Conservation (phyloP, 2,329 filamentous ascomycete genomes). For the Colletotrichum lini region DNA sequence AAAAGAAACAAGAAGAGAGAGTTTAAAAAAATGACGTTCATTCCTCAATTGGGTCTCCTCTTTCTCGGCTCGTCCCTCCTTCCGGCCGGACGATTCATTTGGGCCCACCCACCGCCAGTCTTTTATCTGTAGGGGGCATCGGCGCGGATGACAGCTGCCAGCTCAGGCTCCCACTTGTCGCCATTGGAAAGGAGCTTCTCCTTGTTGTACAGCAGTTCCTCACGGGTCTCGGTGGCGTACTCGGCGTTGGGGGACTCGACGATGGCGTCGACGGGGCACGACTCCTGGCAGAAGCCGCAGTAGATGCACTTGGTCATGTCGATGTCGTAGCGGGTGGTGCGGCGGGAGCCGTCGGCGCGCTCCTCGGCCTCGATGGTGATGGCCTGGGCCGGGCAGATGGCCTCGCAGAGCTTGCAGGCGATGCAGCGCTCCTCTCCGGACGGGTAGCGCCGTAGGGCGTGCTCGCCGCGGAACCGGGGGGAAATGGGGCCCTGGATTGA, state of each 20-base stretch:
- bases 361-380: slow-evolving; percentile 99
- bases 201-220: slow-evolving; percentile 98
- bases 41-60: neutral
- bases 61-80: neutral
- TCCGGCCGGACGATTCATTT: neutral
- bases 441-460: slow-evolving; percentile 95
- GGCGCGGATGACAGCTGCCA: slow-evolving; percentile 91
- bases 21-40: neutral
- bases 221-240: slow-evolving; percentile 78
- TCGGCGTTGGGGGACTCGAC: slow-evolving; percentile 75
- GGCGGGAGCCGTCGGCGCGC: slow-evolving; percentile 93
- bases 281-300: slow-evolving; percentile 99
- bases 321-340: slow-evolving; percentile 98
- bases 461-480: slow-evolving; percentile 97
- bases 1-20: neutral
- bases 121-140: slow-evolving; percentile 90
- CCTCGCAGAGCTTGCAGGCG: slow-evolving; percentile 99
- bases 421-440: slow-evolving; percentile 99
- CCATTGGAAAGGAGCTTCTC: slow-evolving; percentile 91
- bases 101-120: slow-evolving; percentile 12
- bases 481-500: slow-evolving; percentile 84
- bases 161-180: slow-evolving; percentile 98
- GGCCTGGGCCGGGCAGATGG: slow-evolving; percentile 96
- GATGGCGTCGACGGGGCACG: slow-evolving; percentile 96
- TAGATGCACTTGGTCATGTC: slow-evolving; percentile 99